Evolutionary conservation across 495 filamentous ascomycete genomes (phyloP), one percentile per base, ranked within the genome.

Genomic region (Chaetomium tenue): DNA sequence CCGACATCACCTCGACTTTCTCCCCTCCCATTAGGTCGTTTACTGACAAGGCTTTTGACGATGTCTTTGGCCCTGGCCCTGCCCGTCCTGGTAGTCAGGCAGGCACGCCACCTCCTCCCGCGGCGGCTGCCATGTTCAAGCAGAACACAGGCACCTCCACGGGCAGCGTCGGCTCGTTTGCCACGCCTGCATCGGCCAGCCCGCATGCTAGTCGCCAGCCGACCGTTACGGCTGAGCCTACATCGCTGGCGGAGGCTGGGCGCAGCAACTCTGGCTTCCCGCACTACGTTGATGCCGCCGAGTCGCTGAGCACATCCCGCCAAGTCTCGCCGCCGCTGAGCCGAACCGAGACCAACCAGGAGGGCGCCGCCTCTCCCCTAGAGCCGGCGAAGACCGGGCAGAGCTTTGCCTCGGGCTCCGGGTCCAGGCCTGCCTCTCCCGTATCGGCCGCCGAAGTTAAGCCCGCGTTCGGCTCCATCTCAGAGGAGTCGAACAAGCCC

Each of bases 281-380:
- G 20, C 87, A 89, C 0, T 86, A 94, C 61, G 81, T 78, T 30
- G 81, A 84, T 39, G 77, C 85, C 28, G 77, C 83, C 44, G 89
- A 91, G 57, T 91, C 90, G 0, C 74, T 88, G 52, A 86, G 84
- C 60, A 91, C 89, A 22, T 93, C 91, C 3, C 90, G 91, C 2
- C 87, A 88, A 77, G 89, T 89, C 30, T 88, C 89, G 18, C 89
- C 91, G n/a, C 88, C 92, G 28, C 88, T 84, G 48, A 91, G 90
- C 71, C 83, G 89, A 58, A 85, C 83, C 42, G 89, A 87, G 47
- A 86, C 86, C 2, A 85, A 86, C 22, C 85, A 84, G 5, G 82
- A 84, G 75, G 33, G 67, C 74, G 23, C 80, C 28, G 72, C 74
- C 26, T 68, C 73, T 28, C 77, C 77, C 48, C 63, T 74, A 28